phyloP scores from a whole-genome alignment of 2,329 filamentous ascomycete species.

The Pseudogymnoascus sp. region DNA sequence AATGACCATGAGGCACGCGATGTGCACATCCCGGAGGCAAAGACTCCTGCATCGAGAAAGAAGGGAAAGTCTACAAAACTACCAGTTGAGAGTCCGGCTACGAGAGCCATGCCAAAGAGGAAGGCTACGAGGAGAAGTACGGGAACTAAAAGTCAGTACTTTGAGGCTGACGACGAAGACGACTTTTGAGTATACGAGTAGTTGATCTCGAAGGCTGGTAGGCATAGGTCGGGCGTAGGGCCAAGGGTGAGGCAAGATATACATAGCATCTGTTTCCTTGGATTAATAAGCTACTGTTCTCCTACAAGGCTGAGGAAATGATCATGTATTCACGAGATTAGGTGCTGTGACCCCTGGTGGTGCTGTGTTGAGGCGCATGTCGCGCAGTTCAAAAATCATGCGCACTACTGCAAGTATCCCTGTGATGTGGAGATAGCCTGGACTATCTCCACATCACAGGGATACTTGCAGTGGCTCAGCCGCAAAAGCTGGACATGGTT shows the following conservation, averaged over 20 bases:
- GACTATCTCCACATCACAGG: too few species aligned
- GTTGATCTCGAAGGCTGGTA: neutral
- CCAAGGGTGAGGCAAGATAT: neutral
- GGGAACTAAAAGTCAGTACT: conserved; percentile 13
- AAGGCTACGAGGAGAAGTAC: conserved; percentile 12
- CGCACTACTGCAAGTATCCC: neutral
- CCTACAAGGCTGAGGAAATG: neutral
- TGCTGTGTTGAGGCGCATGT: neutral
- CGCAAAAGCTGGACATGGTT: neutral
- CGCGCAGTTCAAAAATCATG: neutral
- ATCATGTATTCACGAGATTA: neutral
- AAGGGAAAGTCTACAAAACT: neutral
- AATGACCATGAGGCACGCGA: neutral
- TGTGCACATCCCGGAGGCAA: neutral
- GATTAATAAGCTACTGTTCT: neutral
- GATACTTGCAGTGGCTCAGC: conserved; percentile 4
- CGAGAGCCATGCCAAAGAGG: conserved; percentile 10
- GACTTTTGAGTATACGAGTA: neutral
- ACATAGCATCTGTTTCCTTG: neutral
- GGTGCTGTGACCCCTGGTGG: neutral
- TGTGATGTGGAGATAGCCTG: conserved; percentile 8
- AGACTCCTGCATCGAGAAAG: neutral
- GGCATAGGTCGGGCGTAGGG: neutral
- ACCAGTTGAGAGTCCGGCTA: neutral
- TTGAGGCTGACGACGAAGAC: conserved; percentile 11